Base-by-base conservation (phyloP, 106 monocot species). In the Alisma plantagoaquatica region DNA sequence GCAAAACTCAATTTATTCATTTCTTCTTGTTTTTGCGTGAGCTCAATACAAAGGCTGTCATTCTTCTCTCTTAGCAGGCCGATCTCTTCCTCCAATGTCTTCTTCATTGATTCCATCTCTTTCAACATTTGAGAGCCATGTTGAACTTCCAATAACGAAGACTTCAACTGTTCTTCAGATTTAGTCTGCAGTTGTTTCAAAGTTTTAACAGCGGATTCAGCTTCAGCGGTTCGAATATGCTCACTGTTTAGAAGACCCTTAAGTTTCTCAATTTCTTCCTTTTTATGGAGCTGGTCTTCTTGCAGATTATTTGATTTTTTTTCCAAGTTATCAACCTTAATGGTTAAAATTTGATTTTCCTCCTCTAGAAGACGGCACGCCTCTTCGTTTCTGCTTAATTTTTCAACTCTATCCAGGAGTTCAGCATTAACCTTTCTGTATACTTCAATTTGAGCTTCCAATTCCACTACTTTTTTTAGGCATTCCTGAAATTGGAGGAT, bases 391-490 rank as follows among this genome's bases (percentile, higher is more conserved):
- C 11, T 61, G 26, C 54, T 68, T 17, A 79, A 61, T 38, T 38
- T 50, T 16, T 31, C 27, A 1, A 59, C 24, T 28, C 19, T 62
- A 21, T 15, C 25, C 14, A 67, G 35, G 64, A 87, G 67, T 32
- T 88, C 73, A 51, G 73, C 60, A 56, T 85, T 85, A 43, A 76
- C 64, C 33, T 71, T 71, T 27, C 55, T 64, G 23, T 76, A 58
- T 12, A 81, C 71, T 49, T 74, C 71, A 46, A 86, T 74, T 41
- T 86, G 75, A 57, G 65, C 46, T 57, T 84, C 84, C 53, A 84
- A 64, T 24, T 29, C 53, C 12, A 57, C 33, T 49, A 96, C 64
- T 35, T 54, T 76, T 54, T 67, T 78, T 46, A 57, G 33, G 12
- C 65, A 78, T 33, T 69, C 25, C 57, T 81, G 62, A 54, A 60